Conservation (phyloP, 768 basidiomycete species). For the Podaxis sp. region DNA sequence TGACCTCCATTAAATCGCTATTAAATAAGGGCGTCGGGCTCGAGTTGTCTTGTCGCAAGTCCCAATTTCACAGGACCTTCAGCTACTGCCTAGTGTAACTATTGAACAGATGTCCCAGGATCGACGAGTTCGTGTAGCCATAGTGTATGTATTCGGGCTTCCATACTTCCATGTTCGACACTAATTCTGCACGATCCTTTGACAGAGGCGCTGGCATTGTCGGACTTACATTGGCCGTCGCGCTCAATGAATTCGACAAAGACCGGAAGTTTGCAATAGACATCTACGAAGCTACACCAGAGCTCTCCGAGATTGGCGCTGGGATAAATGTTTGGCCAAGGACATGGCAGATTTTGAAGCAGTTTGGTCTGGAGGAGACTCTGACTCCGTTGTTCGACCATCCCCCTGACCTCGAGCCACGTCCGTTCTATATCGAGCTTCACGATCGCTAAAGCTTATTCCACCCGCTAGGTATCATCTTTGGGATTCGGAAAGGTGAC, state of each 20-base stretch:
- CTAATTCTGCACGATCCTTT: background rate
- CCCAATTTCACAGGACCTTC: background rate
- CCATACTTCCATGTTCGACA: background rate
- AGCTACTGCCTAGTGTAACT: background rate
- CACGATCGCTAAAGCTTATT: slow-evolving; percentile 1
- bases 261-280: slow-evolving; percentile 28
- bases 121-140: background rate
- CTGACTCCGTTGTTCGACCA: slow-evolving; percentile 15
- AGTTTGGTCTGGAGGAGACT: slow-evolving; percentile 15
- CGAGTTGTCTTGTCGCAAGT: no score
- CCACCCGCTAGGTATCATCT: background rate
- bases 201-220: slow-evolving; percentile 42
- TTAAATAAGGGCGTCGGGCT: no score
- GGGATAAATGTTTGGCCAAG: slow-evolving; percentile 38
- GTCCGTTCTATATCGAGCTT: background rate
- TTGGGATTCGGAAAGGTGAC: slow-evolving; percentile 31
- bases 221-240: slow-evolving; percentile 34
- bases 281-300: slow-evolving; percentile 39
- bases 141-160: background rate
- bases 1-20: no score
- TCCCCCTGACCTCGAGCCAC: slow-evolving; percentile 14
- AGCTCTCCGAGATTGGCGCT: slow-evolving; percentile 41
- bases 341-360: slow-evolving; percentile 17
- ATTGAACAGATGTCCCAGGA: background rate
- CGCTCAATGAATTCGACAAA: slow-evolving; percentile 25